Evolutionary conservation across 768 basidiomycete genomes (phyloP).

Genomic region (Tephrocybe sp.): DNA sequence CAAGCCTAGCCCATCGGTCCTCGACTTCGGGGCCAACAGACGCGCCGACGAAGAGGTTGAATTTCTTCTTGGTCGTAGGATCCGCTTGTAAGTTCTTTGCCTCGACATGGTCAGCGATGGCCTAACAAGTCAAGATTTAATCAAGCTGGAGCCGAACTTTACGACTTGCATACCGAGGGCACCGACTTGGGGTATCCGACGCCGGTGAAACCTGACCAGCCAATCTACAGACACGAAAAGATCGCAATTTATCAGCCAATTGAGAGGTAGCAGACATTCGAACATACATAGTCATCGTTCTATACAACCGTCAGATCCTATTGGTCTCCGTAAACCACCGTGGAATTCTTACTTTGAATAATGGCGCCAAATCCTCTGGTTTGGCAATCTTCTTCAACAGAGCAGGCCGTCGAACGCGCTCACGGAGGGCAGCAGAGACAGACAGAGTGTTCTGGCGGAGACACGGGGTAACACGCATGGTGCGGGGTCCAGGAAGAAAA

Average conservation of each 20-base stretch:
- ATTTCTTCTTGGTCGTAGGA: conserved; percentile 42
- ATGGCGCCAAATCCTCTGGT: conserved; percentile 38
- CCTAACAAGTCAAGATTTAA: conserved; percentile 22
- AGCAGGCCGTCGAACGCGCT: conserved; percentile 41
- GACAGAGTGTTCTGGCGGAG: conserved; percentile 25
- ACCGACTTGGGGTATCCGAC: conserved; percentile 49
- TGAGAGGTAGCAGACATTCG: not conserved
- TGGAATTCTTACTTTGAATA: conserved; percentile 36
- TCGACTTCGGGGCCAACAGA: conserved; percentile 49
- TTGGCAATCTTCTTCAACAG: conserved; percentile 35
- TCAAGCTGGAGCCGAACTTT: not conserved
- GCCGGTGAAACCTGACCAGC: conserved; percentile 52
- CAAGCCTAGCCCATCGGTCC: conserved; percentile 45
- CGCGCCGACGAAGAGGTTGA: conserved; percentile 50
- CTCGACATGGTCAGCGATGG: conserved; percentile 46
- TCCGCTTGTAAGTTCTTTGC: conserved; percentile 42
- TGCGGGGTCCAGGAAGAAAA: not conserved
- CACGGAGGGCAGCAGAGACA: conserved; percentile 36
- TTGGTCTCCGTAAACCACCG: not conserved
- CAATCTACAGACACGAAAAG: conserved; percentile 34
- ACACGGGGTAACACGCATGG: conserved; percentile 30
- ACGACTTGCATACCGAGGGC: conserved; percentile 33
- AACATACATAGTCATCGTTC: conserved; percentile 47
- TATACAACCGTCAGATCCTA: conserved; percentile 15
- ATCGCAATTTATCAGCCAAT: not conserved